Base-by-base conservation (phyloP, 202 grass and related monocot species). In the Panicum hallii region DNA sequence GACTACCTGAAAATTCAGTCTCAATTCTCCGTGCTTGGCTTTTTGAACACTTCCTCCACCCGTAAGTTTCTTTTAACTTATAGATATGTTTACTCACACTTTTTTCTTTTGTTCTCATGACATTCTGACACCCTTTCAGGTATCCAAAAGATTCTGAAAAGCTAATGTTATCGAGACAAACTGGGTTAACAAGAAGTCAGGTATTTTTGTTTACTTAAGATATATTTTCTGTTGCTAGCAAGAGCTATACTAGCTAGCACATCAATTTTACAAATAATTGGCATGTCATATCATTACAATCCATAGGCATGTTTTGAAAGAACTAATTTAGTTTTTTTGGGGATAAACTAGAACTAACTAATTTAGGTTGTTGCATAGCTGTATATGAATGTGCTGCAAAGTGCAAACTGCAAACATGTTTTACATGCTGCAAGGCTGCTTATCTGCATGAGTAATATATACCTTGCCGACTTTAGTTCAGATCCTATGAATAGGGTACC, bases 61-160 rank as follows among this genome's bases (percentile, higher is more conserved):
- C 97, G 97, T 99, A 91, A 87, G 91, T 78, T 58, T 70, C 9
- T 2, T 73, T 81, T 40, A n/a, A 36, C 49, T 74, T 67, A 3
- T 16, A 54, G 15, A 85, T 74, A 52, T 74, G 53, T 69, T 20
- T 32, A 62, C 23, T 78, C 36, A 8, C 42, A n/a, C 23, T 2
- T 85, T 72, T 78, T 48, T 23, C 34, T 70, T 79, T 68, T 76
- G 36, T 82, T 79, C 64, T 70, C 36, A 82, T 75, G 64, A 32
- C 63, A 73, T 0, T 40, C 1, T 45, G 62, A 78, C 9, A 86
- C 34, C 56, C 86, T 84, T 87, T 42, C 75, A 98, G 96, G 79
- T 99, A 99, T 84, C 96, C 96, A 54, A 99, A 95, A 86, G 96
- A 99, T 95, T 95, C 93, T 54, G 96, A 98, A 84, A 98, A 98